phyloP scores from a whole-genome alignment of 331 rosid species.

The Quercus lobata region DNA sequence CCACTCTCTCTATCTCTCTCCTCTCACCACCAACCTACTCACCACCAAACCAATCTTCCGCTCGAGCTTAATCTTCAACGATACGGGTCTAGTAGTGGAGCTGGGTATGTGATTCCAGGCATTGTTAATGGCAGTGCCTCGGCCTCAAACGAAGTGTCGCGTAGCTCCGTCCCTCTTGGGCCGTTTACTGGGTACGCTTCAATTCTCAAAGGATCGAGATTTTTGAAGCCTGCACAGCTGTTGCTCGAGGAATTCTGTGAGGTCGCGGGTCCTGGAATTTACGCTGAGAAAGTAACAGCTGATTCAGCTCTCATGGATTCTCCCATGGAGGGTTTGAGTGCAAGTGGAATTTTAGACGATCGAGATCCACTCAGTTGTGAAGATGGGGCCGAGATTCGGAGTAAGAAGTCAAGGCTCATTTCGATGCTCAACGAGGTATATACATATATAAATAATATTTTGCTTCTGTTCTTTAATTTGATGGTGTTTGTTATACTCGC shows the following conservation, averaged over 20 bases:
- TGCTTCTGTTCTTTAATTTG: neutral
- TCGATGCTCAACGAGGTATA: conserved; percentile 83
- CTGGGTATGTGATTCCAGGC: conserved; percentile 27
- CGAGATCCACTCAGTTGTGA: conserved; percentile 29
- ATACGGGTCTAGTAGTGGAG: conserved; percentile 29
- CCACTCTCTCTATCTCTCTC: conserved; percentile 70
- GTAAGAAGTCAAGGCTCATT: conserved; percentile 55
- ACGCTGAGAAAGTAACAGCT: conserved; percentile 13
- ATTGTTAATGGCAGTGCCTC: conserved; percentile 29
- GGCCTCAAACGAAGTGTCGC: conserved; percentile 19
- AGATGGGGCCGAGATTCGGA: conserved; percentile 36
- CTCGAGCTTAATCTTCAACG: conserved; percentile 33
- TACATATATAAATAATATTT: neutral
- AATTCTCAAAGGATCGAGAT: conserved; percentile 73
- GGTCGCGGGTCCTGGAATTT: conserved; percentile 33
- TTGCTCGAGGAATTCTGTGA: conserved; percentile 61
- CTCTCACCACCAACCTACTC: conserved; percentile 18
- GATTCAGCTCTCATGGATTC: conserved; percentile 46
- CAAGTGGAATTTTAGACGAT: conserved; percentile 28
- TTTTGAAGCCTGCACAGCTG: conserved; percentile 71
- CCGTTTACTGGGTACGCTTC: conserved; percentile 74
- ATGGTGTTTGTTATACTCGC: neutral
- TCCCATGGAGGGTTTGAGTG: conserved; percentile 26
- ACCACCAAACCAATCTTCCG: conserved; percentile 16
- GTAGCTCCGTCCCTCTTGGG: conserved; percentile 51